Percentiles rank a stretch among this genome's conserved stretches.
Evolutionary conservation across 2,329 filamentous ascomycete genomes (phyloP).

Genomic region (Paraconiothyrium brasiliense): DNA sequence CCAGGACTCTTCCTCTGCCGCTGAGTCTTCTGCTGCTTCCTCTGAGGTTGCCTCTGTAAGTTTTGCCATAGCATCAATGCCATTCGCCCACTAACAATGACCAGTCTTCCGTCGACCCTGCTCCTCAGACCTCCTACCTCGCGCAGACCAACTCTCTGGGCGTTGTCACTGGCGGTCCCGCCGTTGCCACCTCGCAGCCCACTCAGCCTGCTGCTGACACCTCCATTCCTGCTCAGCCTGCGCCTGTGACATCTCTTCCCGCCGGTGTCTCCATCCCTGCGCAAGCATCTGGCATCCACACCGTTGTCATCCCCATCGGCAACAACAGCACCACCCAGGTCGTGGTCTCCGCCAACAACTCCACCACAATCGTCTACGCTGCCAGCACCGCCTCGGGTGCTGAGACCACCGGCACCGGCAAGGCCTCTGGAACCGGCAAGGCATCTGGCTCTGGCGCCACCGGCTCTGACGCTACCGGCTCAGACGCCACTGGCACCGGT

Average conservation of each 20-base stretch:
- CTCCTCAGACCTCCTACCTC: constrained; percentile 42
- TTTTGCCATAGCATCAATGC: constrained; percentile 6
- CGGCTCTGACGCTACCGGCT: constrained; percentile 10
- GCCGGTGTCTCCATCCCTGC: constrained; percentile 46
- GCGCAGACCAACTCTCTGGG: constrained; percentile 46
- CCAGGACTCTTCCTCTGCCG: constrained; percentile 20
- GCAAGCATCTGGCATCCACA: constrained; percentile 47
- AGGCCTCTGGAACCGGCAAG: neutral
- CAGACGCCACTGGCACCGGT: constrained; percentile 15
- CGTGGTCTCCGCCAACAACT: constrained; percentile 48
- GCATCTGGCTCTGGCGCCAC: constrained; percentile 11
- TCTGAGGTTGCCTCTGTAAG: constrained; percentile 21
- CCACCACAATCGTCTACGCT: constrained; percentile 39
- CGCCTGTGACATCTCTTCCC: constrained; percentile 31
- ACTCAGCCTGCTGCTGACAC: constrained; percentile 16
- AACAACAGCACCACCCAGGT: constrained; percentile 40
- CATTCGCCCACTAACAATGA: constrained; percentile 9
- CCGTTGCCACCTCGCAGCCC: constrained; percentile 37
- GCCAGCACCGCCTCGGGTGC: constrained; percentile 20
- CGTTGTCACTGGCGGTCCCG: constrained; percentile 44
- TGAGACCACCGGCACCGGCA: constrained; percentile 17
- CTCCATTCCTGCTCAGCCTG: constrained; percentile 32
- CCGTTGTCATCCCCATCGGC: constrained; percentile 39
- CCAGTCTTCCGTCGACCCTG: constrained; percentile 36
- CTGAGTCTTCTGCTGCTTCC: constrained; percentile 14